Conservation (phyloP, 495 filamentous ascomycete genomes). For the Trichoderma virens region DNA sequence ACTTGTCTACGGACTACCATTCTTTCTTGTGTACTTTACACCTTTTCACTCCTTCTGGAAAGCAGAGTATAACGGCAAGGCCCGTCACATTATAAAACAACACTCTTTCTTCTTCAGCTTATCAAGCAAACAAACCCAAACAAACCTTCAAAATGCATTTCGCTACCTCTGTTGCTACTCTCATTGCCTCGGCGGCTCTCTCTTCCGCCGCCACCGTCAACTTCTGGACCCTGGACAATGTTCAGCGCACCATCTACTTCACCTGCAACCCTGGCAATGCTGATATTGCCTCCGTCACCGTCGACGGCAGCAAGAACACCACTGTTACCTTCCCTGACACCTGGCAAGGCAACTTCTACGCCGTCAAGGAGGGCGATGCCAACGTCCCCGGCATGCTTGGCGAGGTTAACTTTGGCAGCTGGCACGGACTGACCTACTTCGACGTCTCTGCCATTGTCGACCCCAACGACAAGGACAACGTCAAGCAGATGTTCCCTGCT, state of each 20-base stretch:
- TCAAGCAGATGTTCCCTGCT: slow-evolving; percentile 41
- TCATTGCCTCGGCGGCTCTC: slow-evolving; percentile 17
- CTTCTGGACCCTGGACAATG: slow-evolving; percentile 41
- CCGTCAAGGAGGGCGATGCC: slow-evolving; percentile 29
- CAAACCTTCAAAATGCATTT: slow-evolving; percentile 28
- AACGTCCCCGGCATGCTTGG: slow-evolving; percentile 43
- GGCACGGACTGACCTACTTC: slow-evolving; percentile 35
- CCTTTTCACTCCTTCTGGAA: slow-evolving; percentile 6
- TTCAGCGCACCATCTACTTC: slow-evolving; percentile 36
- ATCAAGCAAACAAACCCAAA: slow-evolving; percentile 11
- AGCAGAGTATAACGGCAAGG: slow-evolving; percentile 5
- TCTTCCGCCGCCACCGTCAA: slow-evolving; percentile 34
- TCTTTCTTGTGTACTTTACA: neutral
- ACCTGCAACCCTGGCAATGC: slow-evolving; percentile 25
- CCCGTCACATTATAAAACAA: neutral
- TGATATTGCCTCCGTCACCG: slow-evolving; percentile 19
- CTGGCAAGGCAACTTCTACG: slow-evolving; percentile 43
- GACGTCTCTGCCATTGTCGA: slow-evolving; percentile 50
- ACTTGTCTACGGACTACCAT: slow-evolving; percentile 4
- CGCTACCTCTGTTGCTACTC: slow-evolving; percentile 14
- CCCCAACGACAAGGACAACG: slow-evolving; percentile 32
- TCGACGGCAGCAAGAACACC: slow-evolving; percentile 22
- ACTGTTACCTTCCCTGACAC: slow-evolving; percentile 28
- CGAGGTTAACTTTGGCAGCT: slow-evolving; percentile 42
- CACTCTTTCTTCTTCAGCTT: neutral